These are phyloP conservation scores for Aspergillus jensenii DNA, from an alignment of 2,329 filamentous ascomycete species.

Conservation along the genomic window DNA sequence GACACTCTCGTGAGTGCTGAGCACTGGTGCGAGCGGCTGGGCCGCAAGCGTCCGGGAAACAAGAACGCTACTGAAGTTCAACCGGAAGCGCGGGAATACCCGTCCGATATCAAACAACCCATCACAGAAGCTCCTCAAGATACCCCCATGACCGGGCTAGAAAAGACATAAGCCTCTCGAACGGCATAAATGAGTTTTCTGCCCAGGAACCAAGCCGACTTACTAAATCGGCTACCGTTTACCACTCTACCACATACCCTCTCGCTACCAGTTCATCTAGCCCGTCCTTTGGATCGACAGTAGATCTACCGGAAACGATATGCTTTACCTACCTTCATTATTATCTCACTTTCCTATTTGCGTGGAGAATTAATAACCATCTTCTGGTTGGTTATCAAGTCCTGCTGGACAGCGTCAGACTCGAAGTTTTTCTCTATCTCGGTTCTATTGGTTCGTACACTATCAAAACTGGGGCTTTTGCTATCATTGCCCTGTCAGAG, in stretches of 20 bases:
- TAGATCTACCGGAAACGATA: background rate
- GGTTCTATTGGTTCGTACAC: background rate
- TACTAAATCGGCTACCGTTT: background rate
- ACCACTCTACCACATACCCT: background rate
- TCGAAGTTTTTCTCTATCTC: background rate
- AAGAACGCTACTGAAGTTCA: conserved; percentile 23
- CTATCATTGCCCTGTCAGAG: background rate
- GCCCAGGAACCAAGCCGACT: background rate
- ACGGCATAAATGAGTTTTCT: background rate
- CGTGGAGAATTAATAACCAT: background rate
- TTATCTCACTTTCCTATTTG: background rate
- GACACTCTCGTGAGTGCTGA: conserved; percentile 89
- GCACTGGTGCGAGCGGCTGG: conserved; percentile 81
- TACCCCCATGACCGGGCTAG: conserved; percentile 37
- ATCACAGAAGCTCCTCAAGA: conserved; percentile 25
- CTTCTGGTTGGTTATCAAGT: background rate
- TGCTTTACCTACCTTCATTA: background rate
- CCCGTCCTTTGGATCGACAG: background rate
- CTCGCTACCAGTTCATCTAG: background rate
- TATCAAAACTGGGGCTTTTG: background rate
- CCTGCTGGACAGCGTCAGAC: background rate
- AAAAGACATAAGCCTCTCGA: conserved; percentile 24
- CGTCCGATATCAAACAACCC: conserved; percentile 31
- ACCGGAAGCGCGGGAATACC: conserved; percentile 18
- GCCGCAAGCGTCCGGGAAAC: conserved; percentile 46